phyloP scores from a whole-genome alignment of 1,139 yeast genomes.

The Lodderomyces elongisporus region DNA sequence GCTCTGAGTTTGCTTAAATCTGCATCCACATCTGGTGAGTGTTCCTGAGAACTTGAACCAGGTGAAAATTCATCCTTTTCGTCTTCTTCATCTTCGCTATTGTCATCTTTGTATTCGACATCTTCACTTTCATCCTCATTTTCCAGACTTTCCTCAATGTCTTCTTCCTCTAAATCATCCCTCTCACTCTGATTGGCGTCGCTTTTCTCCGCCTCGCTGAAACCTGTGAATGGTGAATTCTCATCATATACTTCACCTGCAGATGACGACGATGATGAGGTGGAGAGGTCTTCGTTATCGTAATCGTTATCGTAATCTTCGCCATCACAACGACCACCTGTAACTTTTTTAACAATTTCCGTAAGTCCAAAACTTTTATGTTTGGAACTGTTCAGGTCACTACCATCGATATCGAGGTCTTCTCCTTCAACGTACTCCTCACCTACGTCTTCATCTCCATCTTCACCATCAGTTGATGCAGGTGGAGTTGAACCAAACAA shows the following conservation, averaged over 20 bases:
- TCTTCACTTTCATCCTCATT: constrained; percentile 13
- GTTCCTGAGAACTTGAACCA: constrained; percentile 1
- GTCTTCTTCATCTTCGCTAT: constrained; percentile 20
- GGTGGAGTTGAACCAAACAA: constrained; percentile 2
- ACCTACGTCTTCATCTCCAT: constrained; percentile 12
- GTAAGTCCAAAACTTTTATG: no score
- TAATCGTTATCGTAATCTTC: background rate
- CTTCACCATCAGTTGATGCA: background rate
- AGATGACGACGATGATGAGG: constrained; percentile 2
- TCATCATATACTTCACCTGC: constrained; percentile 13
- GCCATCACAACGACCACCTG: no score
- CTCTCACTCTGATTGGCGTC: constrained; percentile 16
- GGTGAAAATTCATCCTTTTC: constrained; percentile 17
- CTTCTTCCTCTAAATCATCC: constrained; percentile 14
- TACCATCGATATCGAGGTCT: constrained; percentile 2
- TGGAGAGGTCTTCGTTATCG: background rate
- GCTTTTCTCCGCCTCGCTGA: constrained; percentile 22
- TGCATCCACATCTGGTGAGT: constrained; percentile 19
- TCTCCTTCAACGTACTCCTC: constrained; percentile 4
- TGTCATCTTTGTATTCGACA: constrained; percentile 11
- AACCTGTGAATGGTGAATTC: constrained; percentile 15
- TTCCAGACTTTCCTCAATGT: constrained; percentile 8
- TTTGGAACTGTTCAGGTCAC: background rate
- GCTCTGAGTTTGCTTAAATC: constrained; percentile 29
- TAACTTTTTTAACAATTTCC: background rate